A percentile compares a stretch with the other conserved stretches of the same genome.
phyloP scores from a whole-genome alignment of 2,329 filamentous ascomycete genomes.

The Zymoseptoria crescenta region DNA sequence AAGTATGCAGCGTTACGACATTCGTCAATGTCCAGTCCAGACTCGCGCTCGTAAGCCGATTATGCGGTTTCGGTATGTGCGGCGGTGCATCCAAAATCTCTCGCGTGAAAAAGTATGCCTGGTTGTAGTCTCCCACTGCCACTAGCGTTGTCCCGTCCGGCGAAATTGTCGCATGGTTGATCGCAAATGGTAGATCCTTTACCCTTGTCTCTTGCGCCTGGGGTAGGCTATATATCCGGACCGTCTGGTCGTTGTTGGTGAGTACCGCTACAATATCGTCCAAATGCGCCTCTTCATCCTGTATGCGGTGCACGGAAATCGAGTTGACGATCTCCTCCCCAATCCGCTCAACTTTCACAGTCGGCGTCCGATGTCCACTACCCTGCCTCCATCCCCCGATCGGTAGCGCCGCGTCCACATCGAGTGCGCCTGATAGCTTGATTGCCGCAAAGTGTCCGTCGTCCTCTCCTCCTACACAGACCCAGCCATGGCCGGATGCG shows the following conservation, averaged over 20 bases:
- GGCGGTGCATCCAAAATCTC: conserved; percentile 25
- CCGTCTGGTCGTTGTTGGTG: conserved; percentile 85
- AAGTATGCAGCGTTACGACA: conserved; percentile 36
- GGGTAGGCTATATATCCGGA: conserved; percentile 71
- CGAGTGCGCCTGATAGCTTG: conserved; percentile 46
- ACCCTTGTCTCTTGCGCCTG: conserved; percentile 61
- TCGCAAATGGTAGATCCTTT: conserved; percentile 69
- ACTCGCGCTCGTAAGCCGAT: conserved; percentile 27
- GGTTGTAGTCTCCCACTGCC: conserved; percentile 80
- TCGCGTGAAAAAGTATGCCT: conserved; percentile 72
- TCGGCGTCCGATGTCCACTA: conserved; percentile 25
- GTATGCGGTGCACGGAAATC: conserved; percentile 54
- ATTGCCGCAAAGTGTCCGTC: conserved; percentile 81
- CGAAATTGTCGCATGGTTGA: conserved; percentile 92
- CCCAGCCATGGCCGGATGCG: conserved; percentile 76
- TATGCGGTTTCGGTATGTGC: conserved; percentile 33
- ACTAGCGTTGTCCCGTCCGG: conserved; percentile 75
- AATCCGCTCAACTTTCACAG: conserved; percentile 50
- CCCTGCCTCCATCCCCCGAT: conserved; percentile 33
- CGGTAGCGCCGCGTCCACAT: conserved; percentile 52
- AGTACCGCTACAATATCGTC: conserved; percentile 60
- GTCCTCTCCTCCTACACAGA: conserved; percentile 79
- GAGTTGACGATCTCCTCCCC: conserved; percentile 60
- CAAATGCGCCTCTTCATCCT: conserved; percentile 42
- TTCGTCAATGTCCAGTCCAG: conserved; percentile 36